Conservation (phyloP, 345 rosid species). For the Zanthoxylum bungeanum region DNA sequence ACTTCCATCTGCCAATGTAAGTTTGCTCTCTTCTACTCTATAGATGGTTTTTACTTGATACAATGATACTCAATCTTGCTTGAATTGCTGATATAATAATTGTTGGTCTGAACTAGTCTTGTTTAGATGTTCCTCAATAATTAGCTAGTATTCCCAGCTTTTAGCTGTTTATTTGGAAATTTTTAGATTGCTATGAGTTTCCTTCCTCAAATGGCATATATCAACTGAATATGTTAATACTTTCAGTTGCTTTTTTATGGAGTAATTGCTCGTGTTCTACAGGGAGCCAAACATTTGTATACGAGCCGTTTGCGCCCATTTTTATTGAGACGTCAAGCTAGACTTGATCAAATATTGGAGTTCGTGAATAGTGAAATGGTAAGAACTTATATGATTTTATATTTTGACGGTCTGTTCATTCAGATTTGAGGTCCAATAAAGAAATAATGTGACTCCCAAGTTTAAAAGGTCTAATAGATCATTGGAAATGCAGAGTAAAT, state of each 20-base stretch:
- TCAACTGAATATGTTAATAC: neutral
- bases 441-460: neutral
- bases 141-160: neutral
- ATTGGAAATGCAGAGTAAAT: conserved; percentile 38
- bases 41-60: conserved; percentile 10
- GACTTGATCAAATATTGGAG: conserved; percentile 39
- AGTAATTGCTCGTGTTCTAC: conserved; percentile 16
- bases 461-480: conserved; percentile 16
- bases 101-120: neutral
- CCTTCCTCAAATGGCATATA: neutral
- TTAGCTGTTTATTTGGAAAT: neutral
- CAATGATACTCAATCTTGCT: neutral
- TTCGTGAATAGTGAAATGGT: conserved; percentile 37
- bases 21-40: conserved; percentile 15
- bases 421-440: neutral
- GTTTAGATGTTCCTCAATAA: neutral
- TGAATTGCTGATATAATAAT: neutral
- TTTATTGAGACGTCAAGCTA: conserved; percentile 50
- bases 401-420: neutral
- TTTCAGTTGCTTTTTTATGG: neutral
- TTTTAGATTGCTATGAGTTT: neutral
- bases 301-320: conserved; percentile 47
- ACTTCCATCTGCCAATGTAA: conserved; percentile 52
- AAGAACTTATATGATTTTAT: conserved; percentile 13
- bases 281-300: conserved; percentile 52